Evolutionary conservation across 495 filamentous ascomycete species (phyloP), one percentile per base, ranked within the genome.

Genomic region (Aspergillus cavernicola): DNA sequence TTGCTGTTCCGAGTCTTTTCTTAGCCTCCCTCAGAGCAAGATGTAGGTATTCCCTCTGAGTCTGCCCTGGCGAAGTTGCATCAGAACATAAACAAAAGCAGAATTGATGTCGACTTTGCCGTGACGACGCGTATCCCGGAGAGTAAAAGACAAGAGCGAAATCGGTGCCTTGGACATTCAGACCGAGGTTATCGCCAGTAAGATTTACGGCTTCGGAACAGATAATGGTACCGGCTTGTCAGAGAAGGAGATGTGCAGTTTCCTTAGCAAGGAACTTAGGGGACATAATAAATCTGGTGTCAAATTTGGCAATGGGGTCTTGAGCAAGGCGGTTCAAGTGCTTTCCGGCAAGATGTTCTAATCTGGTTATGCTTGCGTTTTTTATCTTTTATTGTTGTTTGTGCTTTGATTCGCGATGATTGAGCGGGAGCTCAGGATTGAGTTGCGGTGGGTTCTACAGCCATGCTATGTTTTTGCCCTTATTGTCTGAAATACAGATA

Each of bases 61-160:
- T 44, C 50, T 62, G 57, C 51, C 18, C 45, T 61, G 11, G 42
- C 52, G 4, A 52, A 60, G n/a, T 61, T 60, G 36, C 50, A 51
- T 4, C 55, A 33, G 6, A 35, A 9, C 18, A 26, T 53, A 2
- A 63, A 61, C 12, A 33, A 26, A 15, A 48, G 53, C 52, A 60
- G 70, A 19, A 67, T 77, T 15, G 74, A 77, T 32, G 66, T 77
- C 10, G 74, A 77, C 53, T 75, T 77, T 53, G 68, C 59, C 29
- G 61, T 77, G 23, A 64, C 62, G 33, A 68, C 69, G 1, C 58
- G 56, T 16, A 50, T 74, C 18, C 35, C 56, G 3, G 20, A 51
- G 12, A 22, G 54, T 15, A 35, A n/a, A 50, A 13, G 22, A 58
- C 1, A 53, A 58, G 19, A 46, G 57, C 35, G 52, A 55, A 3